Base-by-base conservation (phyloP, 2,329 filamentous ascomycete species). In the Mariannaea elegans region DNA sequence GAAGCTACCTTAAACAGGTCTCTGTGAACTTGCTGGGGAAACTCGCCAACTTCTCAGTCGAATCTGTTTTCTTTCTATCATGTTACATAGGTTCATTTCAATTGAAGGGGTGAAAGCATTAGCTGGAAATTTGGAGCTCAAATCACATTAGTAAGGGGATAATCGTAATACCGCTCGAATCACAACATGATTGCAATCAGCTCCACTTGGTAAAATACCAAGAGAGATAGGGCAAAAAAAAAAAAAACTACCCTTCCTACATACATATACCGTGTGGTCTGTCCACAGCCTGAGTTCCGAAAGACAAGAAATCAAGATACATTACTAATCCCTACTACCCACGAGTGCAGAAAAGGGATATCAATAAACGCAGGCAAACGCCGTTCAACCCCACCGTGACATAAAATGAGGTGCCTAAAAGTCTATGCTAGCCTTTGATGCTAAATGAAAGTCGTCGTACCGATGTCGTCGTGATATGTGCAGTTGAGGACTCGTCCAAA, bases 351-450 rank as follows among this genome's bases (percentile, higher is more conserved):
- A 64, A 68, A 72, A 67, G 71, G 67, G 68, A 72, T 73, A 74
- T 75, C 65, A 69, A 64, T 59, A 67, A 68, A 66, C 61, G 63
- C 63, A 72, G 65, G 67, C 56, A 67, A 77, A 77, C 73, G 72
- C 73, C 74, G 53, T 58, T 72, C 66, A 59, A 67, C 65, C 68
- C 71, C 64, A 64, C 68, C 66, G 62, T 67, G 64, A 63, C 61
- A 71, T 59, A 52, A 66, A 67, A 61, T 61, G 59, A 65, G 72
- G 69, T 67, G 62, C 64, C 60, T 8, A 66, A 64, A 67, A 66
- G 67, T 78, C 75, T 78, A 78, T 77, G 73, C 71, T 67, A 69
- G 63, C 67, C 72, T 70, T 66, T 71, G 67, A 72, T 74, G 71
- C 69, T 62, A 69, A 69, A 71, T 62, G 65, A 75, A 70, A 73